A percentile compares a stretch with the other conserved stretches of the same genome.
phyloP scores from a whole-genome alignment of 106 monocot genomes.

The Agapanthus africanus region DNA sequence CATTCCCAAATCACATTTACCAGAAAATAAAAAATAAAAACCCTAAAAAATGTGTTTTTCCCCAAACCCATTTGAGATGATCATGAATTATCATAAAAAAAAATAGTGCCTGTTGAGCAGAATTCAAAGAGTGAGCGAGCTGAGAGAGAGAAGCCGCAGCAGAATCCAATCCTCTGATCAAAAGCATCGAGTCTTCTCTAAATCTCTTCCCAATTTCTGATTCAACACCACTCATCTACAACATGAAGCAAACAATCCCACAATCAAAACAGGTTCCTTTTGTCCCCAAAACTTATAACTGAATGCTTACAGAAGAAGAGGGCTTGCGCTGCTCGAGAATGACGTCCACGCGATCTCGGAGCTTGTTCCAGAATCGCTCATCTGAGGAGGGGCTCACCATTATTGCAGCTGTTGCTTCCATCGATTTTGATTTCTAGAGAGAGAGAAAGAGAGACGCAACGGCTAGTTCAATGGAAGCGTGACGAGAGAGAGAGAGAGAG shows the following conservation, averaged over 20 bases:
- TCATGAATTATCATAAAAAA: not conserved
- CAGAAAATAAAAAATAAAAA: too few relatives aligned
- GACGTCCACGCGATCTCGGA: constrained; percentile 50
- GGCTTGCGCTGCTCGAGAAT: constrained; percentile 52
- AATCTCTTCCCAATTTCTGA: constrained; percentile 42
- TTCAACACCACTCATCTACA: constrained; percentile 26
- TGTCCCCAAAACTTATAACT: too few relatives aligned
- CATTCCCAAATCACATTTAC: too few relatives aligned
- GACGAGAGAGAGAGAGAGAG: not conserved
- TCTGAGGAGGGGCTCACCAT: constrained; percentile 58
- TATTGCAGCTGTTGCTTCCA: constrained; percentile 24
- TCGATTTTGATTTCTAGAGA: not conserved
- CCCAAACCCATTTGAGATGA: too few relatives aligned
- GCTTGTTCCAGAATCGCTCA: constrained; percentile 52
- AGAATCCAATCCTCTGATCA: constrained; percentile 81
- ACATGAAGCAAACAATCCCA: not conserved
- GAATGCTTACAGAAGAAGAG: constrained; percentile 6
- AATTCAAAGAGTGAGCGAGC: constrained; percentile 48
- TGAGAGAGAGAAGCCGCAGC: constrained; percentile 73
- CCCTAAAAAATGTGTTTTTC: too few relatives aligned
- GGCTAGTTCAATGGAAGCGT: constrained; percentile 11
- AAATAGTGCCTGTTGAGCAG: constrained; percentile 53
- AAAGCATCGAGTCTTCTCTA: constrained; percentile 68
- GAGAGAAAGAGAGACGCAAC: constrained; percentile 24
- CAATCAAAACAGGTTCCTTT: not conserved